These are phyloP conservation scores for Racocetra persica DNA, from an alignment of 371 early-diverging fungal species.

Conservation along the genomic window DNA sequence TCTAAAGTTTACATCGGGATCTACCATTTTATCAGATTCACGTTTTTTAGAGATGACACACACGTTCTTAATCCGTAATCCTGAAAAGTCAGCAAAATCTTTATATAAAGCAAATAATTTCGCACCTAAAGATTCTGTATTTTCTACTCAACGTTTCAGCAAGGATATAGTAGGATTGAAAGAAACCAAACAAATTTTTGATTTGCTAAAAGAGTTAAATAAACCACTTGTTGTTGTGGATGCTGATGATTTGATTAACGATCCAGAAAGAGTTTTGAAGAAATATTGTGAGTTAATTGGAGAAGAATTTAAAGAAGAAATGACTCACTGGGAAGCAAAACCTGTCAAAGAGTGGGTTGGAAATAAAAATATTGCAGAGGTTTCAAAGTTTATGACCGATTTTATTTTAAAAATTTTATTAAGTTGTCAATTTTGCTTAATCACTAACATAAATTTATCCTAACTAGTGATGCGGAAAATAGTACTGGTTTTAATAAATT, in stretches of 20 bases:
- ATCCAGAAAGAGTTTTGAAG: neutral
- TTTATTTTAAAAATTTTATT: too few relatives aligned
- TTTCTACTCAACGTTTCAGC: neutral
- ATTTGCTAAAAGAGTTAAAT: neutral
- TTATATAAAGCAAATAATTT: neutral
- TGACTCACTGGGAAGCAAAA: neutral
- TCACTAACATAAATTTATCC: too few relatives aligned
- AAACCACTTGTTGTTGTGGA: neutral
- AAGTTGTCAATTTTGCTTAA: too few relatives aligned
- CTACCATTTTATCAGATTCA: neutral
- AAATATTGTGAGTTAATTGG: slow-evolving; percentile 32
- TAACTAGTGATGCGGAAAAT: neutral
- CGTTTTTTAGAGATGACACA: neutral
- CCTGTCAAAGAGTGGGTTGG: neutral
- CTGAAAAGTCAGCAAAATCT: slow-evolving; percentile 16
- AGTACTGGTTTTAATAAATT: slow-evolving; percentile 5
- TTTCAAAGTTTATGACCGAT: too few relatives aligned
- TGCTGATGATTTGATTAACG: slow-evolving; percentile 9
- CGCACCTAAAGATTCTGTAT: neutral
- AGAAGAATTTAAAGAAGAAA: neutral
- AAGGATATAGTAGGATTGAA: neutral
- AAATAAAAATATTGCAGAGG: too few relatives aligned
- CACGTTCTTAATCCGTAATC: slow-evolving; percentile 15
- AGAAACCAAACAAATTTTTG: neutral
- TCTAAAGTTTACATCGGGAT: neutral